phyloP scores from a whole-genome alignment of 352 stramenopile genomes.

The Peronospora farinosa region DNA sequence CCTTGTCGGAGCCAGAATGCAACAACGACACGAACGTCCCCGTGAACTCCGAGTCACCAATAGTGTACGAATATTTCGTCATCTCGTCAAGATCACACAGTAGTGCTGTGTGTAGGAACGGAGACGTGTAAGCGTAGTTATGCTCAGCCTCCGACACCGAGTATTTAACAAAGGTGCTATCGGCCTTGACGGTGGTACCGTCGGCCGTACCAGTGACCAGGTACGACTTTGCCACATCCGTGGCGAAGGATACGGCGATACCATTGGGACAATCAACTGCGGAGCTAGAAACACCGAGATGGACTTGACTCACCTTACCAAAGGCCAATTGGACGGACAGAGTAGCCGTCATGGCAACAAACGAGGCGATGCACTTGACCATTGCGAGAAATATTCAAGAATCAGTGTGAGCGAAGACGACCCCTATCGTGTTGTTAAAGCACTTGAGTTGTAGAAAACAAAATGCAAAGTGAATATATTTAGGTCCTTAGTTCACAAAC shows the following conservation, averaged over 20 bases:
- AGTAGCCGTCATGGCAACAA: conserved; percentile 12
- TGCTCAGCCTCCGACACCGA: conserved; percentile 33
- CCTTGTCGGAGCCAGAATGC: conserved; percentile 25
- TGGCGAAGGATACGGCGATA: conserved; percentile 39
- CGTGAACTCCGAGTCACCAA: conserved; percentile 33
- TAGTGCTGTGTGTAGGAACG: conserved; percentile 43
- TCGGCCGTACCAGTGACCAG: conserved; percentile 24
- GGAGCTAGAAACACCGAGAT: conserved; percentile 32
- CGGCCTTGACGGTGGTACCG: conserved; percentile 13
- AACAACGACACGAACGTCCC: conserved; percentile 30
- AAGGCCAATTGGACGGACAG: conserved; percentile 20
- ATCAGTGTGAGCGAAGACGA: conserved; percentile 8
- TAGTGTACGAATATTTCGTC: conserved; percentile 46
- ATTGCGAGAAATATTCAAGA: conserved; percentile 24
- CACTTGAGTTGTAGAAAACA: too few relatives aligned
- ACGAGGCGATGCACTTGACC: conserved; percentile 11
- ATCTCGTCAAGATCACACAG: conserved; percentile 34
- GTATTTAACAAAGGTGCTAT: conserved; percentile 35
- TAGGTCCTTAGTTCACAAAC: too few relatives aligned
- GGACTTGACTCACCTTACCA: conserved; percentile 41
- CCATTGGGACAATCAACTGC: conserved; percentile 32
- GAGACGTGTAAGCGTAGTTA: conserved; percentile 47
- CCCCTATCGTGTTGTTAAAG: too few relatives aligned
- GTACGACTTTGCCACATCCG: conserved; percentile 23
- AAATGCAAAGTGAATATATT: too few relatives aligned